Evolutionary conservation across 2,329 filamentous ascomycete species (phyloP).

Genomic region (Fusarium graminum): DNA sequence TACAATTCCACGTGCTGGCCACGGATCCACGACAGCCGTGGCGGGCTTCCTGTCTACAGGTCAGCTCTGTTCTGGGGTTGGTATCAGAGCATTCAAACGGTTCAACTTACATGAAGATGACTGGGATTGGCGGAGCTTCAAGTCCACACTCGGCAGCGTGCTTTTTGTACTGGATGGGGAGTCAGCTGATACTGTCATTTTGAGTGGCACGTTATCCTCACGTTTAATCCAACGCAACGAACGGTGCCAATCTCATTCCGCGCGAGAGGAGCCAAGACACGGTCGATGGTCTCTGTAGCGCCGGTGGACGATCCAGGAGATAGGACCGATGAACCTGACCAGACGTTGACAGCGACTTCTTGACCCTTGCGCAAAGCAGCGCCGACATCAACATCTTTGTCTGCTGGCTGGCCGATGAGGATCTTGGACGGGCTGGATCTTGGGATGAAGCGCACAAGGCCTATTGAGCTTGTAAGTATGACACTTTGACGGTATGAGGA

Average conservation of each 20-base stretch:
- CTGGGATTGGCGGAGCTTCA: slow-evolving; percentile 65
- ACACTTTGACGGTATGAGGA: not conserved
- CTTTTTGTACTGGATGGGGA: slow-evolving; percentile 51
- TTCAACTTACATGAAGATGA: slow-evolving; percentile 64
- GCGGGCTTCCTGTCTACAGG: slow-evolving; percentile 60
- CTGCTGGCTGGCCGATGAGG: slow-evolving; percentile 68
- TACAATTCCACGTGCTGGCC: slow-evolving; percentile 63
- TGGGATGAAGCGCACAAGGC: slow-evolving; percentile 71
- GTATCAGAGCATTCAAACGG: no score
- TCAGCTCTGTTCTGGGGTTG: not conserved
- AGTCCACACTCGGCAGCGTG: slow-evolving; percentile 64
- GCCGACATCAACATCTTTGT: slow-evolving; percentile 68
- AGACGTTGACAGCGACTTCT: slow-evolving; percentile 68
- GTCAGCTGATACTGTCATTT: slow-evolving; percentile 1
- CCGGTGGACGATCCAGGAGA: slow-evolving; percentile 65
- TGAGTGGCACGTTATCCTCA: slow-evolving; percentile 41
- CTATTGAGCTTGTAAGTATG: slow-evolving; percentile 50
- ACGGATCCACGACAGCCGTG: slow-evolving; percentile 67
- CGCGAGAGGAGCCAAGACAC: slow-evolving; percentile 61
- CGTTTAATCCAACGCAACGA: slow-evolving; percentile 70
- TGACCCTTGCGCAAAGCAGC: slow-evolving; percentile 67
- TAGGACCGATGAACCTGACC: slow-evolving; percentile 70
- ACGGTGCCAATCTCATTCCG: slow-evolving; percentile 64
- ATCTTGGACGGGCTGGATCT: slow-evolving; percentile 62
- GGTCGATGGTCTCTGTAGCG: slow-evolving; percentile 59